phyloP scores from a whole-genome alignment of 345 rosid species.

The Hypericum androsaemum region DNA sequence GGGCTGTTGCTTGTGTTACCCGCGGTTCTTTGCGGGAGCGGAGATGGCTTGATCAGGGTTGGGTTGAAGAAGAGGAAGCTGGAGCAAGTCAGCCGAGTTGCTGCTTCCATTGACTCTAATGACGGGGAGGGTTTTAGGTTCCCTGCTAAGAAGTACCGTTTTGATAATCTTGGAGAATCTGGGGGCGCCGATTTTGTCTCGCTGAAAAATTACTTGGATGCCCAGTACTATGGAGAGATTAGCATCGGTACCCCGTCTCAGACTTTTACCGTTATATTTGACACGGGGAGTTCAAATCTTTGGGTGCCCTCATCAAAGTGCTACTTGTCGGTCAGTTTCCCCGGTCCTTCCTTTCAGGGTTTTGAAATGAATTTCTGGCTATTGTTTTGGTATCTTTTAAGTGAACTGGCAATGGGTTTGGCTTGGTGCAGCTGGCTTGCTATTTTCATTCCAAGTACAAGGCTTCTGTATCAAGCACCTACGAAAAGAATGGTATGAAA shows the following conservation, averaged over 20 bases:
- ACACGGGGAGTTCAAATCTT: conserved; percentile 52
- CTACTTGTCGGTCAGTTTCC: conserved; percentile 36
- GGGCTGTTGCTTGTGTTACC: conserved; percentile 25
- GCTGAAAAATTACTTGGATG: conserved; percentile 44
- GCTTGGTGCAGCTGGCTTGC: conserved; percentile 43
- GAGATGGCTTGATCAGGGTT: conserved; percentile 15
- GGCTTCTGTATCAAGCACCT: conserved; percentile 38
- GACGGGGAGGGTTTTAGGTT: not conserved
- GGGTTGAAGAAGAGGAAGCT: conserved; percentile 17
- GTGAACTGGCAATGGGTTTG: not conserved
- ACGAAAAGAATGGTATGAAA: conserved; percentile 42
- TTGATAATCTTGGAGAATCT: not conserved
- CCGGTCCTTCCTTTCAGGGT: not conserved
- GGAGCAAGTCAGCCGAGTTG: conserved; percentile 5
- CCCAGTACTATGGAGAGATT: conserved; percentile 58
- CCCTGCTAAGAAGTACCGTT: not conserved
- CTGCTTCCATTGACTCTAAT: conserved; percentile 3
- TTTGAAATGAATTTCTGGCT: not conserved
- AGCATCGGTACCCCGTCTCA: conserved; percentile 57
- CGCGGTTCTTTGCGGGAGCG: not conserved
- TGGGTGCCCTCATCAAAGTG: conserved; percentile 67
- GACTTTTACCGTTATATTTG: conserved; percentile 42
- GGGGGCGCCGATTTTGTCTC: conserved; percentile 23
- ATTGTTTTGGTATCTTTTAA: not conserved
- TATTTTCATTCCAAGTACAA: conserved; percentile 44